A percentile compares a stretch with the other conserved stretches of the same genome.
Evolutionary conservation across 169 alveolate species (phyloP).

Genomic region (Plasmodium blacklocki): DNA sequence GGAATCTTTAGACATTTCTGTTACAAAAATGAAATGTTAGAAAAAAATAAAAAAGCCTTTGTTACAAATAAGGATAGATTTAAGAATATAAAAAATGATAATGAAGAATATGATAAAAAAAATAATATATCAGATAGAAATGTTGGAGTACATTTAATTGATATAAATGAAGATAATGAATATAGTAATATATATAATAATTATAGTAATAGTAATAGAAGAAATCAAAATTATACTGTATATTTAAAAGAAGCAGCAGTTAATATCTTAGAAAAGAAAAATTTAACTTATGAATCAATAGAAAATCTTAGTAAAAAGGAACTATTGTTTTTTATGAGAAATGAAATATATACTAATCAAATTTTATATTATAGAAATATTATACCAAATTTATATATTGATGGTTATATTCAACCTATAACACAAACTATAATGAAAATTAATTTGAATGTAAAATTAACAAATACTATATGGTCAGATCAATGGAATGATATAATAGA

Average conservation of each 20-base stretch:
- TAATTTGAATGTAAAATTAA: constrained; percentile 44
- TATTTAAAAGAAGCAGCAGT: constrained; percentile 65
- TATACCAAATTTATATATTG: constrained; percentile 54
- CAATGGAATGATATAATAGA: constrained; percentile 73
- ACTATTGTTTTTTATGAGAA: constrained; percentile 50
- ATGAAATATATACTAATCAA: constrained; percentile 70
- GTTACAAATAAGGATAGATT: neutral
- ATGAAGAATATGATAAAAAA: neutral
- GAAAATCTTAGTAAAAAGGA: constrained; percentile 47
- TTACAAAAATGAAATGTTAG: constrained; percentile 45
- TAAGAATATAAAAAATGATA: neutral
- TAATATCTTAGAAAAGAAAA: constrained; percentile 57
- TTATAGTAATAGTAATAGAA: neutral
- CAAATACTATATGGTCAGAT: constrained; percentile 65
- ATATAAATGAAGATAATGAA: constrained; percentile 12
- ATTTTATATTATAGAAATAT: constrained; percentile 52
- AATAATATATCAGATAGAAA: constrained; percentile 10
- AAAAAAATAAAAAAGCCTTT: constrained; percentile 15
- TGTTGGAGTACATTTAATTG: constrained; percentile 4
- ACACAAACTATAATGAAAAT: constrained; percentile 72
- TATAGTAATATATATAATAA: neutral
- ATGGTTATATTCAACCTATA: constrained; percentile 67
- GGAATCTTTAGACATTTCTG: constrained; percentile 66
- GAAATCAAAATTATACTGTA: constrained; percentile 52
- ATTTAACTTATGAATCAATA: constrained; percentile 44